Base-by-base conservation (phyloP, 2,329 filamentous ascomycete genomes). In the Pleomassaria siparia region DNA sequence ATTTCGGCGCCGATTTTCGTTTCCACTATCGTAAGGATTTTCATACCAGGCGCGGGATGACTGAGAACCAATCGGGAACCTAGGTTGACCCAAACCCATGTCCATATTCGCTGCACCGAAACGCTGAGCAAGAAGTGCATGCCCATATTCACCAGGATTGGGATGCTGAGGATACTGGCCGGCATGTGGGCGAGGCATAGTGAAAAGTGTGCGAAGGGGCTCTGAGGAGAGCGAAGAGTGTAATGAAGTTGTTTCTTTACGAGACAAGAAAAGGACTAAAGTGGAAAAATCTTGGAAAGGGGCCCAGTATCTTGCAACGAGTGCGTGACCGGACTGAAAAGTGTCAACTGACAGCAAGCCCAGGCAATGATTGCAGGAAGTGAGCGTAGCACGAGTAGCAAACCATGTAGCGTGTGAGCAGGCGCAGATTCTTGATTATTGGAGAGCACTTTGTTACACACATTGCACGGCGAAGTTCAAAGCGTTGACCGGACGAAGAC, bases 21-120 rank as follows among this genome's bases (percentile, higher is more conserved):
- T 44, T 4, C 53, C 55, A 36, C 47, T 53, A 5, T 46, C 45
- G 21, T 51, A 56, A 7, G 47, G 47, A 22, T 53, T 47, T 7
- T 54, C 36, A n/a, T 24, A 44, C 12, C 24, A 40, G n/a, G 10
- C 6, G 11, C 46, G 46, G 40, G 24, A 22, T 10, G 26, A 39
- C 24, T 13, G 7, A 13, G 35, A 22, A 12, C 20, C 7, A 13
- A 21, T n/a, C 30, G 30, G 3, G n/a, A 8, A 37, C 20, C 4
- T 37, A 13, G 18, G 18, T 6, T 37, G 18, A 8, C 18, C 35
- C n/a, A 37, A 16, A 13, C 24, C n/a, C 35, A 37, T 37, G 10
- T 6, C n/a, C n/a, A n/a, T n/a, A n/a, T n/a, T n/a, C n/a, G n/a
- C n/a, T n/a, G n/a, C n/a, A n/a, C n/a, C 20, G n/a, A 24, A 3